Percentiles rank a stretch among this genome's conserved stretches.
These are phyloP conservation scores for Ophiobolus disseminans DNA, from an alignment of 2,329 filamentous ascomycete species.

Conservation along the genomic window DNA sequence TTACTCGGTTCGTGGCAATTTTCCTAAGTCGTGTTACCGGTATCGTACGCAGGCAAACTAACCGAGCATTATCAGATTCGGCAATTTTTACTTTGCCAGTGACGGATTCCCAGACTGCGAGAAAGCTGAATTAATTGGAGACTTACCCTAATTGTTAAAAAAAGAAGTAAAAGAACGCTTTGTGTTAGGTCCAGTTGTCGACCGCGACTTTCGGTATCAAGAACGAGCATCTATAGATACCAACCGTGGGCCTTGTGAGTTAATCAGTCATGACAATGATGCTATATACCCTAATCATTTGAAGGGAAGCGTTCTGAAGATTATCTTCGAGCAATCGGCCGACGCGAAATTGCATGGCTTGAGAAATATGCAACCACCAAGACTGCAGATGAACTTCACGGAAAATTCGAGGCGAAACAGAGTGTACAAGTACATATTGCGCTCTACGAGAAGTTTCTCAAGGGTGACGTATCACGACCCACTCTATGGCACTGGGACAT, in stretches of 20 bases:
- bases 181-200: slow-evolving; percentile 48
- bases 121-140: slow-evolving; percentile 32
- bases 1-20: slow-evolving; percentile 43
- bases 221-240: slow-evolving; percentile 44
- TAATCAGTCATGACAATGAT: no score
- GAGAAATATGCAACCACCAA: slow-evolving; percentile 28
- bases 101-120: slow-evolving; percentile 43
- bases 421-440: slow-evolving; percentile 38
- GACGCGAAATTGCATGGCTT: slow-evolving; percentile 48
- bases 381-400: slow-evolving; percentile 23
- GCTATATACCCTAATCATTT: no score
- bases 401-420: slow-evolving; percentile 16
- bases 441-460: slow-evolving; percentile 45
- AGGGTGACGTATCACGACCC: slow-evolving; percentile 26
- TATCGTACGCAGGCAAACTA: no score
- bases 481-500: slow-evolving; percentile 53
- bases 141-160: slow-evolving; percentile 39
- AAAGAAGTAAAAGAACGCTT: slow-evolving; percentile 41
- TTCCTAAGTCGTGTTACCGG: no score
- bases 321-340: slow-evolving; percentile 41
- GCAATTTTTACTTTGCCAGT: slow-evolving; percentile 48
- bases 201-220: slow-evolving; percentile 45
- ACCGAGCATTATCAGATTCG: slow-evolving; percentile 42
- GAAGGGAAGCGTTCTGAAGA: slow-evolving; percentile 45
- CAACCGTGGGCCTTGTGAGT: slow-evolving; percentile 53